Base-by-base conservation (phyloP, 306 rosid genomes). In the Dicorynia guianensis region DNA sequence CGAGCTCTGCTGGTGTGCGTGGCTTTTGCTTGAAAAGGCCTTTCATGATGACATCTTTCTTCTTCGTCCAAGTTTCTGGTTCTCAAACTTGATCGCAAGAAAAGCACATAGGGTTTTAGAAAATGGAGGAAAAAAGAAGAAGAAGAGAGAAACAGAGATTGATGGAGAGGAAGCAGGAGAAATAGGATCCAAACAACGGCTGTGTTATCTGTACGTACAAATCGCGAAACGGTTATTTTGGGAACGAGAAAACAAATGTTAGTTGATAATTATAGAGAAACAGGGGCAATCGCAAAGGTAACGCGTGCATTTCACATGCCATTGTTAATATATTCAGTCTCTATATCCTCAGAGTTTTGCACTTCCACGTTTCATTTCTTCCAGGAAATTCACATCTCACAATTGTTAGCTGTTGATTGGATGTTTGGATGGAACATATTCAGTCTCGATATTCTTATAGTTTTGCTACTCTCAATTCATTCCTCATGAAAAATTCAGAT, bases 1-100 rank as follows among this genome's bases (percentile, higher is more conserved):
- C 85, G 5, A 90, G 83, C 58, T 85, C 90, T 11, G 18, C 47
- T 0, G 92, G 86, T 6, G 80, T 58, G 39, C 69, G 78, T 0
- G 84, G 42, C 83, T 84, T 90, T 0, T 50, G 63, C 85, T 84
- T 85, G 83, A 87, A 84, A 63, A 90, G 74, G 3, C 78, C 57
- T 59, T 76, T 85, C 81, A 76, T 84, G 4, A 76, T 84, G 4
- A 54, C 68, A 20, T 49, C 40, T 48, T 38, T 25, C 49, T 38
- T 25, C 49, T 63, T 76, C 76, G 76, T 77, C 63, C 35, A 25
- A 6, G 3, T 48, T 61, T 50, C 11, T 6, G n/a, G 44, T 38
- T 50, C 0, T 0, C 19, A n/a, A 53, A 15, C 18, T 11, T 53
- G 7, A 38, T 5, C 8, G 5, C 11, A 44, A 25, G 4, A 11